These are phyloP conservation scores for Wallacemonas collosoma DNA, from an alignment of 208 protist species.

Conservation along the genomic window DNA sequence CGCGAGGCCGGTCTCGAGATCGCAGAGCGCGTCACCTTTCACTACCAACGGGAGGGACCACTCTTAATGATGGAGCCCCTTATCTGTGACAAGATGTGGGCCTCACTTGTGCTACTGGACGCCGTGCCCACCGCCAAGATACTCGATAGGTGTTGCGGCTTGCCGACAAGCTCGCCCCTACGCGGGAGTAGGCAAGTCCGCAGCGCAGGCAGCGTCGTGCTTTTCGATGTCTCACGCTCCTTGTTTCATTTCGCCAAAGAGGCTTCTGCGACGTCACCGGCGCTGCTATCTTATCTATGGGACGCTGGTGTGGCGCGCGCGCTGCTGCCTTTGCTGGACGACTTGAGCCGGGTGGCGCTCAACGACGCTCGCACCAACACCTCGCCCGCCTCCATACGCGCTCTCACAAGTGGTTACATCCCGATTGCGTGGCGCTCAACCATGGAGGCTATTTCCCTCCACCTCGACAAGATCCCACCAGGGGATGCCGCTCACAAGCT, in stretches of 20 bases:
- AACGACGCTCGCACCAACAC: neutral
- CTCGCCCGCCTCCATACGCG: neutral
- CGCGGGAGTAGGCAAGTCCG: constrained; percentile 18
- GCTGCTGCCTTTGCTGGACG: constrained; percentile 44
- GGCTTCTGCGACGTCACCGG: constrained; percentile 18
- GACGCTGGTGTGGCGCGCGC: constrained; percentile 29
- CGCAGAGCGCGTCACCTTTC: neutral
- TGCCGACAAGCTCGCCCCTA: constrained; percentile 6
- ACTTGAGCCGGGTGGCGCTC: constrained; percentile 22
- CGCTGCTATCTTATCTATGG: constrained; percentile 40
- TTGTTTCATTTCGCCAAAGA: constrained; percentile 54
- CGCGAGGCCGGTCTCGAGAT: constrained; percentile 5
- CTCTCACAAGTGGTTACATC: constrained; percentile 27
- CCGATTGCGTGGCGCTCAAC: constrained; percentile 65
- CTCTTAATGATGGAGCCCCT: constrained; percentile 37
- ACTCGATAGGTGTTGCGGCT: constrained; percentile 38
- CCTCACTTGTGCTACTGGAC: constrained; percentile 57
- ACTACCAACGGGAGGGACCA: neutral
- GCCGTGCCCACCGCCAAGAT: constrained; percentile 38
- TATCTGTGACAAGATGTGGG: constrained; percentile 52
- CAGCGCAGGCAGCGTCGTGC: constrained; percentile 34
- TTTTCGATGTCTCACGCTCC: constrained; percentile 76
- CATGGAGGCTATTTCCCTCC: constrained; percentile 50
- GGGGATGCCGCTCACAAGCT: neutral
- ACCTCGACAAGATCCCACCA: constrained; percentile 34